Evolutionary conservation across 2,329 filamentous ascomycete species (phyloP).

Genomic region (Chalaropsis thielavioides): DNA sequence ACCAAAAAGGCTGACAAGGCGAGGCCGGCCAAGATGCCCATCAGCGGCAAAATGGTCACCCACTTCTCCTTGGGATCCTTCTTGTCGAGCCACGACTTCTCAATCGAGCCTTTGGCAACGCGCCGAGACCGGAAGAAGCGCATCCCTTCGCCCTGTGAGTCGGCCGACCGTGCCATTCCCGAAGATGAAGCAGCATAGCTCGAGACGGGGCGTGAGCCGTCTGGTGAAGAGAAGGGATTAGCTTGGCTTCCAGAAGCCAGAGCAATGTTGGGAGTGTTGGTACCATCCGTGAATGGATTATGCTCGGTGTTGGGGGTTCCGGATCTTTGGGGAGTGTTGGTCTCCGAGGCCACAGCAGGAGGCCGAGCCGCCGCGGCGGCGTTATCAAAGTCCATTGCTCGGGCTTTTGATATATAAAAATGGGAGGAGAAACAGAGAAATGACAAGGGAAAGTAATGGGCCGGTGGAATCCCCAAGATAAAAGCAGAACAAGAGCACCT

Average conservation of each 20-base stretch:
- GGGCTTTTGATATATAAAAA: not conserved
- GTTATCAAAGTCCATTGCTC: slow-evolving; percentile 20
- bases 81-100: slow-evolving; percentile 64
- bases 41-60: slow-evolving; percentile 64
- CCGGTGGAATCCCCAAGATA: not conserved
- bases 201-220: slow-evolving; percentile 32
- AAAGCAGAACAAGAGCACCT: not conserved
- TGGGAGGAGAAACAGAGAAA: not conserved
- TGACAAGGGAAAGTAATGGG: not conserved
- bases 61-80: slow-evolving; percentile 70
- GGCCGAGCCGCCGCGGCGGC: slow-evolving; percentile 18
- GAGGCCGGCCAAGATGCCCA: slow-evolving; percentile 56
- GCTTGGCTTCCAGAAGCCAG: slow-evolving; percentile 17
- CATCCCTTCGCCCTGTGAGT: slow-evolving; percentile 24
- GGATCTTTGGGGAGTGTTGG: slow-evolving; percentile 28
- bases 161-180: slow-evolving; percentile 25
- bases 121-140: slow-evolving; percentile 61
- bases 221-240: slow-evolving; percentile 35
- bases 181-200: slow-evolving; percentile 34
- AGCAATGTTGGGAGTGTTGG: slow-evolving; percentile 25
- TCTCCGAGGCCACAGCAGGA: not conserved
- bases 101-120: slow-evolving; percentile 55
- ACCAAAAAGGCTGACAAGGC: slow-evolving; percentile 55
- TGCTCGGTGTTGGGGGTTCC: slow-evolving; percentile 32
- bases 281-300: slow-evolving; percentile 30